These are phyloP conservation scores for Nothophytophthora sp. DNA, from an alignment of 352 stramenopile genomes.

Conservation along the genomic window DNA sequence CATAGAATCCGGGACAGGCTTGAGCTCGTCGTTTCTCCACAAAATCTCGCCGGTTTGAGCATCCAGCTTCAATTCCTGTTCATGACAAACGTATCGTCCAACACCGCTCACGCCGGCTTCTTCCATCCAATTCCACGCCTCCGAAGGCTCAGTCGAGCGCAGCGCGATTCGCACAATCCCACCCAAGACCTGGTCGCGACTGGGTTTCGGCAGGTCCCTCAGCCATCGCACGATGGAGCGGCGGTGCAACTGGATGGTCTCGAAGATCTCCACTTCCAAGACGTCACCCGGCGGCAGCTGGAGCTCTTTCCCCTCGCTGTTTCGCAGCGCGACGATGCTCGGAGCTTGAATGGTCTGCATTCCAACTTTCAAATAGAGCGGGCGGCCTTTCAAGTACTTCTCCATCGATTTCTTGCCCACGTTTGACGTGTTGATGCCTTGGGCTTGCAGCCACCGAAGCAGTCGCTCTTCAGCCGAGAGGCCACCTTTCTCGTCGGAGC, in stretches of 20 bases:
- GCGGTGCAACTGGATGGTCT: constrained; percentile 82
- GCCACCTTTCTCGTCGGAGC: constrained; percentile 35
- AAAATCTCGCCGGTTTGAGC: constrained; percentile 88
- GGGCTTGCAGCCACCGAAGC: constrained; percentile 87
- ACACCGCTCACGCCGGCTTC: constrained; percentile 45
- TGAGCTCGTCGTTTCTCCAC: constrained; percentile 91
- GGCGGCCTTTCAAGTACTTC: constrained; percentile 85
- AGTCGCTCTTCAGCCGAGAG: constrained; percentile 77
- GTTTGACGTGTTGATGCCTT: constrained; percentile 89
- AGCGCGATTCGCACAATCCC: constrained; percentile 78
- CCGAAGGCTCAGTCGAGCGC: constrained; percentile 54
- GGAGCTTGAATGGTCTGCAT: constrained; percentile 89
- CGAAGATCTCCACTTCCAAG: constrained; percentile 86
- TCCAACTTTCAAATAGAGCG: constrained; percentile 86
- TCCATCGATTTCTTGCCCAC: constrained; percentile 77
- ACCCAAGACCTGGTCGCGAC: constrained; percentile 48
- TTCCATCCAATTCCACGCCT: constrained; percentile 69
- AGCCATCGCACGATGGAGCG: constrained; percentile 78
- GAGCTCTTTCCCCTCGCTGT: constrained; percentile 54
- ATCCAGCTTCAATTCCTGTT: constrained; percentile 86
- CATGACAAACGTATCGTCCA: constrained; percentile 69
- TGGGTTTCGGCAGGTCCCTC: constrained; percentile 21
- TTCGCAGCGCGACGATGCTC: constrained; percentile 70
- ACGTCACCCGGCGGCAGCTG: constrained; percentile 82
- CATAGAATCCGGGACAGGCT: constrained; percentile 91